A percentile compares a stretch with the other conserved stretches of the same genome.
Conservation (phyloP, 371 early-diverging fungal genomes). For the Synchytrium microbalum region DNA sequence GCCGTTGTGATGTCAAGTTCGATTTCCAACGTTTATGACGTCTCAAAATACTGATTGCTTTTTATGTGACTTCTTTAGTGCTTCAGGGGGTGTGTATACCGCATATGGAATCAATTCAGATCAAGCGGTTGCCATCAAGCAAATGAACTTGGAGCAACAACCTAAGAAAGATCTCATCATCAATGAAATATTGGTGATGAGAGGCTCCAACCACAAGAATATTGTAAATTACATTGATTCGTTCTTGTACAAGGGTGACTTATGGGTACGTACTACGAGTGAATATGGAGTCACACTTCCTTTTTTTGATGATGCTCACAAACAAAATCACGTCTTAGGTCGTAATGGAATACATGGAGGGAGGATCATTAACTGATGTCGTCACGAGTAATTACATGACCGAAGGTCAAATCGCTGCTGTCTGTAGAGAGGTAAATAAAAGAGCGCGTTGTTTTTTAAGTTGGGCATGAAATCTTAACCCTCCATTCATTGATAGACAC, state of each 20-base stretch:
- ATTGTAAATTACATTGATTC: conserved; percentile 96
- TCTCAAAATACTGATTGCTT: conserved; percentile 45
- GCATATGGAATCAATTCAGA: conserved; percentile 23
- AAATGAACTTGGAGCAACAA: conserved; percentile 92
- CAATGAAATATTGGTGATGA: conserved; percentile 94
- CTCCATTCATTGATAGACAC: conserved; percentile 29
- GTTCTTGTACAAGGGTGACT: conserved; percentile 77
- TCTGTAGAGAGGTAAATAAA: conserved; percentile 30
- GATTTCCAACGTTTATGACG: neutral
- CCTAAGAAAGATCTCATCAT: conserved; percentile 94
- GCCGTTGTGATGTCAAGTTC: too few relatives aligned
- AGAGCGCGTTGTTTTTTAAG: conserved; percentile 16
- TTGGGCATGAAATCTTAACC: conserved; percentile 22
- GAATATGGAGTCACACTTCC: neutral
- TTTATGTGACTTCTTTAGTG: conserved; percentile 62
- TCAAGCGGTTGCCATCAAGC: conserved; percentile 40
- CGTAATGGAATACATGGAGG: conserved; percentile 11
- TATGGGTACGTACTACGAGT: conserved; percentile 48
- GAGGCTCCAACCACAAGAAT: conserved; percentile 80
- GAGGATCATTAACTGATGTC: conserved; percentile 22
- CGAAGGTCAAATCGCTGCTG: conserved; percentile 84
- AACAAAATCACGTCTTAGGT: conserved; percentile 12
- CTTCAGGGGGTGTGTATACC: conserved; percentile 33
- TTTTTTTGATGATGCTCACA: neutral
- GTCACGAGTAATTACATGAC: conserved; percentile 78